These are phyloP conservation scores for Cordyceps javanica DNA, from an alignment of 2,329 filamentous ascomycete genomes.

Conservation along the genomic window DNA sequence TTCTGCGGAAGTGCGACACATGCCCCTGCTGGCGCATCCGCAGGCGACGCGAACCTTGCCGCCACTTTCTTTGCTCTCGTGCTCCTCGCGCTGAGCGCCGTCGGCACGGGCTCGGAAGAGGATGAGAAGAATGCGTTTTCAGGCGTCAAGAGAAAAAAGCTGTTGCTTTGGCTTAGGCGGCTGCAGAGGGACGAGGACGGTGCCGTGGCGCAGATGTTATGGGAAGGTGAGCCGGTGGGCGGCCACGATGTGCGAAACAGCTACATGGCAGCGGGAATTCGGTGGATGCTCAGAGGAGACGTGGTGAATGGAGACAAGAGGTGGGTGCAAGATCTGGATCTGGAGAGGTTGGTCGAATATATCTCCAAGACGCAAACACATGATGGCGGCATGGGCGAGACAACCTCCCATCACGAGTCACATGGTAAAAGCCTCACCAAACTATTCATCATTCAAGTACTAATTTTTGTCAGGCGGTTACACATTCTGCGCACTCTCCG, in stretches of 20 bases:
- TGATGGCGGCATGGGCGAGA: slow-evolving; percentile 78
- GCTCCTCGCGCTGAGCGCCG: slow-evolving; percentile 52
- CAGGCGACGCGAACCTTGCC: slow-evolving; percentile 62
- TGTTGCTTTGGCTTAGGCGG: slow-evolving; percentile 65
- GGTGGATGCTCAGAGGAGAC: slow-evolving; percentile 72
- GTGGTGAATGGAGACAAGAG: slow-evolving; percentile 42
- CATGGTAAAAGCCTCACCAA: slow-evolving; percentile 51
- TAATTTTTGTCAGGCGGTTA: slow-evolving; percentile 62
- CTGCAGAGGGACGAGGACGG: slow-evolving; percentile 73
- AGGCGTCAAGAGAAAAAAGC: slow-evolving; percentile 60
- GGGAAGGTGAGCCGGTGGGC: slow-evolving; percentile 57
- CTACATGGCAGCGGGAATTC: slow-evolving; percentile 73
- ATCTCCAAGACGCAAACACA: slow-evolving; percentile 70
- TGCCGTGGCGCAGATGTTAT: slow-evolving; percentile 81
- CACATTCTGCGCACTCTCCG: slow-evolving; percentile 79
- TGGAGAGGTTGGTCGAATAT: slow-evolving; percentile 62
- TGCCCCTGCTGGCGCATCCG: slow-evolving; percentile 28
- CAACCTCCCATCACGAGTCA: slow-evolving; percentile 65
- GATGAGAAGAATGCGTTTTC: slow-evolving; percentile 42
- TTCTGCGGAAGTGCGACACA: slow-evolving; percentile 82
- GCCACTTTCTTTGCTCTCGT: slow-evolving; percentile 86
- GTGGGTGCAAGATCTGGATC: slow-evolving; percentile 65
- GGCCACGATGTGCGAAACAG: slow-evolving; percentile 83
- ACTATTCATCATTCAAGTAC: not conserved
- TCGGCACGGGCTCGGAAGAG: slow-evolving; percentile 24